Evolutionary conservation across 2,329 filamentous ascomycete genomes (phyloP), one percentile per base, ranked within the genome.

Genomic region (Trichocomaceae sp.): DNA sequence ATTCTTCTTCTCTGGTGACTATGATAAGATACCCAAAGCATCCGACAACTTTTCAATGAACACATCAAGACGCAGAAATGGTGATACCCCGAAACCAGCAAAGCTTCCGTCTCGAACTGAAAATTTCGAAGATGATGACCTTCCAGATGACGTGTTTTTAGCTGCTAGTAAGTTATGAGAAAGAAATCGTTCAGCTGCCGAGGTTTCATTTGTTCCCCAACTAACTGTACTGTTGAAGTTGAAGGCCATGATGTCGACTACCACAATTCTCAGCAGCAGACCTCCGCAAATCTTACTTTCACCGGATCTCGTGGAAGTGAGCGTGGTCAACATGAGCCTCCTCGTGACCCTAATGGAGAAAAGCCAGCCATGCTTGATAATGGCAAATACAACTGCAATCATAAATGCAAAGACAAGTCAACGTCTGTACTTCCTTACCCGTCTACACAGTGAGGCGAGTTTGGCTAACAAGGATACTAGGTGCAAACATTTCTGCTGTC

Each of bases 401-500:
- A 92, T 64, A 69, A 69, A 17, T 91, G 88, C 72, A 83, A 80
- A 61, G 75, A 85, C 60, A 83, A 81, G 61, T 72, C 67, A 39
- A 70, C 65, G 72, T 76, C 63, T 54, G 61, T 26, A 13, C 12
- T 8, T 47, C 1, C 2, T 41, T 44, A 13, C 20, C 15, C 20
- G 72, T 39, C 6, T 7, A 39, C 13, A 8, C 35, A 39, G n/a
- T 17, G n/a, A 39, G 35, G 35, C 15, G 35, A 39, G 15, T 39
- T 39, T 39, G 33, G 35, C 72, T 60, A 23, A 62, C 1, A 2
- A 69, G 68, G 56, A 70, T 33, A 60, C 55, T 33, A 77, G 74
- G 9, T 91, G 88, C 68, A 87, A 83, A 61, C 88, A 92, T 62
- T 69, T 79, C 35, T 92, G 88, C 63, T 92, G 88, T 63, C 79